Evolutionary conservation across 805 yeast genomes (phyloP), one percentile per base, ranked within the genome.

Genomic region (Candida boleticola): DNA sequence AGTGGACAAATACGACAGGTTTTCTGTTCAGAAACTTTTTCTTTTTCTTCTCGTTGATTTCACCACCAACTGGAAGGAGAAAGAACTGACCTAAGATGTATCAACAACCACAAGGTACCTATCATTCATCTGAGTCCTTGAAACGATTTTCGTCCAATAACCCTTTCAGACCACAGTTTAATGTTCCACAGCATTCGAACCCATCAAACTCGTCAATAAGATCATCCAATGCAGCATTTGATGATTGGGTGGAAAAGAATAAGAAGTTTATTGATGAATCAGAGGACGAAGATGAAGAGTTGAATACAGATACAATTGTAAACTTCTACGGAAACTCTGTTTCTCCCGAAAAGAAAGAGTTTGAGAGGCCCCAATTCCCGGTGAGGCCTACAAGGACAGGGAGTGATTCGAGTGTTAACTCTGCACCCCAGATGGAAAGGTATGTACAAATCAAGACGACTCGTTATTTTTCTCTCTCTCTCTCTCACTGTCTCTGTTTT

Each of bases 141-240:
- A 59, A 77, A 51, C 58, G 80, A 48, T 61, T 81, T 40, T 82
- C 89, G 5, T 68, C 81, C 2, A 82, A 82, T 58, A 85, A 85
- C 51, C 92, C 92, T n/a, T 85, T 85, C 60, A 74, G 92, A 54
- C 32, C 14, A 29, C 68, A 69, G 42, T 45, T 44, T 36, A 34
- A 38, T 29, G 51, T 46, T 26, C 48, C 43, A 16, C 47, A 48
- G 20, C 43, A 43, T 14, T 4, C 36, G 13, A 35, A 40, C 18
- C 42, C 73, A 71, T 5, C 54, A 70, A 22, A 37, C 56, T 7
- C 51, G 40, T 33, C 34, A 36, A 10, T 60, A 35, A 51, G 58
- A 40, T 44, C 65, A 32, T 64, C 61, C 45, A 44, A 51, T 39
- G 41, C 46, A 11, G 53, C 46, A 44, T 83, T 80, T 54, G 80